Percentiles rank a stretch among this genome's conserved stretches.
phyloP scores from a whole-genome alignment of 169 alveolate genomes.

The Nephromyces sp. region DNA sequence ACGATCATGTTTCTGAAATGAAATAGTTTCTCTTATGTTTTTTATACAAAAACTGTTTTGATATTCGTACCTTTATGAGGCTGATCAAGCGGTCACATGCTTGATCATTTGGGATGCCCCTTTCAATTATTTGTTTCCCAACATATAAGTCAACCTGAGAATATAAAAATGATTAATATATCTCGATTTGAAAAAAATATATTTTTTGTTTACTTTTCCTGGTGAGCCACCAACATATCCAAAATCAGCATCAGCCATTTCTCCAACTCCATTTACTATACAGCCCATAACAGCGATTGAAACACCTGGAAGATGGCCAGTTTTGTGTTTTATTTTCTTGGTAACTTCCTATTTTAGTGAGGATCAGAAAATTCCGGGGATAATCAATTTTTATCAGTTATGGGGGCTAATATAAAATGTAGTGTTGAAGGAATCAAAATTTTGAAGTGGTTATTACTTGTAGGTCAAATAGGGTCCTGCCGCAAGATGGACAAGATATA shows the following conservation, averaged over 20 bases:
- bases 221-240: constrained; percentile 75
- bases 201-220: constrained; percentile 42
- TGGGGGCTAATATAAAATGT: too few species aligned
- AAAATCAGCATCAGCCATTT: constrained; percentile 83
- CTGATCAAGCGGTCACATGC: constrained; percentile 61
- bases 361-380: too few species aligned
- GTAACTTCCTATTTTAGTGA: constrained; percentile 50
- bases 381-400: too few species aligned
- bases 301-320: constrained; percentile 77
- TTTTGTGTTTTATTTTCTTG: constrained; percentile 51
- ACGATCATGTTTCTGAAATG: too few species aligned
- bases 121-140: constrained; percentile 55
- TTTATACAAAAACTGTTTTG: too few species aligned
- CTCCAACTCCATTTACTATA: constrained; percentile 80
- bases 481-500: constrained; percentile 78
- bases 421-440: too few species aligned
- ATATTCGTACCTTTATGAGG: constrained; percentile 57
- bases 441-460: constrained; percentile 16
- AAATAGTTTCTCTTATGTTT: too few species aligned
- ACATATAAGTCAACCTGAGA: constrained; percentile 68
- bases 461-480: constrained; percentile 69
- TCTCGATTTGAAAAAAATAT: background rate
- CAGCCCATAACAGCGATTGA: constrained; percentile 79
- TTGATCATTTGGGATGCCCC: constrained; percentile 61
- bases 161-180: background rate